phyloP scores from a whole-genome alignment of 306 rosid species.

The Gleditsia sinensis region DNA sequence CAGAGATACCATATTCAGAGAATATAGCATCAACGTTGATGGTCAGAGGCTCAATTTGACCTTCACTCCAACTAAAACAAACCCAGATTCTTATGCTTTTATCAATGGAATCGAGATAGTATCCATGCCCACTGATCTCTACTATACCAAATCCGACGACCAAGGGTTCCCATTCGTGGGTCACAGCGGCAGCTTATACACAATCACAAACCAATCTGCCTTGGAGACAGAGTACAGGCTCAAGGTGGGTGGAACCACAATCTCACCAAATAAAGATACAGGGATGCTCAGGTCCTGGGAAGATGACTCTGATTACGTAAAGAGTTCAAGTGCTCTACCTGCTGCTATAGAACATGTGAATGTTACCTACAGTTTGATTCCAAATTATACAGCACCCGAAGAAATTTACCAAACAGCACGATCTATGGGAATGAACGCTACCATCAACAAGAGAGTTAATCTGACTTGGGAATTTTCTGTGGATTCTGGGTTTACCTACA shows the following conservation, averaged over 20 bases:
- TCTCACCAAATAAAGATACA: constrained; percentile 1
- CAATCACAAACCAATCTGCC: background rate
- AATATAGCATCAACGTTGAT: constrained; percentile 45
- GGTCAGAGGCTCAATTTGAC: constrained; percentile 41
- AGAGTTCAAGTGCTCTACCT: background rate
- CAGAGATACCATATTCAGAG: constrained; percentile 11
- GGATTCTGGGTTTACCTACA: constrained; percentile 31
- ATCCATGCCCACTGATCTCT: constrained; percentile 71
- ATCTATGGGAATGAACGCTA: constrained; percentile 11
- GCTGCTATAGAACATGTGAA: rapidly evolving
- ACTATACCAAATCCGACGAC: constrained; percentile 21
- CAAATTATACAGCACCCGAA: constrained; percentile 42
- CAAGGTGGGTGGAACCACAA: constrained; percentile 12
- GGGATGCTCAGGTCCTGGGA: constrained; percentile 42
- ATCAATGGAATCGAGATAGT: constrained; percentile 74
- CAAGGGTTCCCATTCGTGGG: background rate
- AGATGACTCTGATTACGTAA: background rate
- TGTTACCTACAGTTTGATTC: background rate
- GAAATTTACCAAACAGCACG: constrained; percentile 30
- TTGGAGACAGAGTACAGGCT: constrained; percentile 38
- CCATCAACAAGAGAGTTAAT: background rate
- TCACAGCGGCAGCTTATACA: background rate
- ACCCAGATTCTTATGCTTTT: constrained; percentile 51
- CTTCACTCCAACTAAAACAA: constrained; percentile 40
- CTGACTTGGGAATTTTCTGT: constrained; percentile 37